Base-by-base conservation (phyloP, 2,329 filamentous ascomycete species). In the Apiospora rasikravindrae region DNA sequence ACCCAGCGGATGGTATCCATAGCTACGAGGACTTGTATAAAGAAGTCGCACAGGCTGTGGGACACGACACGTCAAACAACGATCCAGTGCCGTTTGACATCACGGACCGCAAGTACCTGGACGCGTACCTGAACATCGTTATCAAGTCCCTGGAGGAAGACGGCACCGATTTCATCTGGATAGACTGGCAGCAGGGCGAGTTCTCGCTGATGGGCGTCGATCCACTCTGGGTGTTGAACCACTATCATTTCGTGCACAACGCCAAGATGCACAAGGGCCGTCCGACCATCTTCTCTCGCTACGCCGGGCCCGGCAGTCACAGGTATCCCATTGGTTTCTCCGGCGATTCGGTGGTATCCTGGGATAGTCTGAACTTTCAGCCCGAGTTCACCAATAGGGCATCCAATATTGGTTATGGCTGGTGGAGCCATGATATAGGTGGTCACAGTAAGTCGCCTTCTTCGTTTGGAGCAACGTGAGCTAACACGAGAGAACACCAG, bases 351-450 rank as follows among this genome's bases (percentile, higher is more conserved):
- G 79, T 89, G 64, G 86, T 88, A 24, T 88, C 88, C 0, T 92
- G 90, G 90, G 86, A 83, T 0, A 89, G 88, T 0, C 83, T 92
- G 22, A 78, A 85, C 19, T 92, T 92, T 80, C 90, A 92, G 77
- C 89, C 90, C 8, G 89, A 92, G 76, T 92, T 92, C 76, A 92
- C 90, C 0, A 88, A 89, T 3, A 91, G 88, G 0, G 88, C 90
- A 0, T 90, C 88, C 13, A 92, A 92, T 78, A 90, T 92, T 72
- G 90, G 90, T 0, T 92, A 90, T 74, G 90, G 89, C 2, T 92
- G 90, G 89, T 92, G 90, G 90, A 90, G 87, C 69, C 90, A 92
- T 77, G 90, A 92, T 74, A 90, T 92, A 40, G 90, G 90, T n/a
- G 90, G 90, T 0, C 90, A 92, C 77, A 87, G 68, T 69, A 57